phyloP scores from a whole-genome alignment of 768 basidiomycete genomes.

The Udeniomyces megalosporus region DNA sequence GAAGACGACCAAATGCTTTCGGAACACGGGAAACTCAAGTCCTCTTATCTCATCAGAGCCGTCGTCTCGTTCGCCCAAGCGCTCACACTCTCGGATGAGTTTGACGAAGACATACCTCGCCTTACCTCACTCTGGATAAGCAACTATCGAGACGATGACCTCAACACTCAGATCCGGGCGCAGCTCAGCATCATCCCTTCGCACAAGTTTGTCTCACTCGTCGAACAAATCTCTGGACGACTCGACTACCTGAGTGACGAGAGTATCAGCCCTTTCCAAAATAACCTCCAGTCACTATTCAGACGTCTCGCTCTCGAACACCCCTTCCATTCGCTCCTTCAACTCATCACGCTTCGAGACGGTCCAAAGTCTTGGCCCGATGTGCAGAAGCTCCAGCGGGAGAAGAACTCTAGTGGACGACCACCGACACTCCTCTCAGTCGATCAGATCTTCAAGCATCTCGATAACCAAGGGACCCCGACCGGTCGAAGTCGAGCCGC shows the following conservation, averaged over 20 bases:
- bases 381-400: neutral
- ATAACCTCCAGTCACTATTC: conserved; percentile 46
- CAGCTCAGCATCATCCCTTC: conserved; percentile 51
- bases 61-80: conserved; percentile 73
- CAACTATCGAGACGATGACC: conserved; percentile 45
- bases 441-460: neutral
- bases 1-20: conserved; percentile 40
- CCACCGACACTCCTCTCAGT: too few relatives aligned
- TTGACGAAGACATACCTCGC: conserved; percentile 62
- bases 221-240: conserved; percentile 86
- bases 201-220: conserved; percentile 74
- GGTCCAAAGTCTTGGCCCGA: neutral
- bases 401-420: neutral
- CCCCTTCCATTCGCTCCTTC: conserved; percentile 84
- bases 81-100: conserved; percentile 49
- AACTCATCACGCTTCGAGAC: conserved; percentile 53
- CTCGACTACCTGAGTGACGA: conserved; percentile 28
- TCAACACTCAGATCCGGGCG: conserved; percentile 31
- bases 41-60: conserved; percentile 54
- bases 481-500: conserved; percentile 18
- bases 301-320: conserved; percentile 67
- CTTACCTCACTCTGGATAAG: conserved; percentile 85
- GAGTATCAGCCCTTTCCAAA: conserved; percentile 35
- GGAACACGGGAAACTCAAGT: conserved; percentile 35
- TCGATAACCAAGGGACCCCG: neutral